Conservation (phyloP, 768 basidiomycete species). For the Rubroboletus pulcherrimus region DNA sequence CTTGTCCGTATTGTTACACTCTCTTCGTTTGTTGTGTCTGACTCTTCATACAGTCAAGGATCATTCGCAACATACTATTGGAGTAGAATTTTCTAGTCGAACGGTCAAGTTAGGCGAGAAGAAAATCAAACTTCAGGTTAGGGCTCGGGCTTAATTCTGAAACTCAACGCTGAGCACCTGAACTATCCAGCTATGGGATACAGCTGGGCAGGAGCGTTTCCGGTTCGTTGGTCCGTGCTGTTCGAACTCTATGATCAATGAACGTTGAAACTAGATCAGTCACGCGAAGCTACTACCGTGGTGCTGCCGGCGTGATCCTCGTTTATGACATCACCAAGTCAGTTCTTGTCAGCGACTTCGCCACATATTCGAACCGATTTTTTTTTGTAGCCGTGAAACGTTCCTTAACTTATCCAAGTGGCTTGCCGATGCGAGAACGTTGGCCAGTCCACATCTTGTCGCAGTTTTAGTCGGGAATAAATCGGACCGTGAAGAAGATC, state of each 20-base stretch:
- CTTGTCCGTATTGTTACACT: conserved; percentile 58
- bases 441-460: conserved; percentile 90
- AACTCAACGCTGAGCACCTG: conserved; percentile 11
- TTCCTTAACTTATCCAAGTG: conserved; percentile 82
- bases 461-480: conserved; percentile 94
- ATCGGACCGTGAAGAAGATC: conserved; percentile 88
- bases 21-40: conserved; percentile 1
- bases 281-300: conserved; percentile 94
- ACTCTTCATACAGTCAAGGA: conserved; percentile 72
- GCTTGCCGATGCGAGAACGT: conserved; percentile 89
- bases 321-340: conserved; percentile 94
- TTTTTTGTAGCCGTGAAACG: conserved; percentile 71
- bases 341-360: conserved; percentile 15
- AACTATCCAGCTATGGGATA: conserved; percentile 82
- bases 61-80: conserved; percentile 96
- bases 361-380: conserved; percentile 2
- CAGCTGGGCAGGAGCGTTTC: conserved; percentile 94
- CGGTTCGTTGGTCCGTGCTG: conserved; percentile 45
- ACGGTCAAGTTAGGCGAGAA: conserved; percentile 92
- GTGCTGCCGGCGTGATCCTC: conserved; percentile 86
- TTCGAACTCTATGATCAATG: conserved; percentile 7
- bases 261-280: conserved; percentile 57
- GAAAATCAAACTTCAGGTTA: conserved; percentile 90
- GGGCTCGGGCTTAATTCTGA: conserved; percentile 18
- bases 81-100: conserved; percentile 95